These are phyloP conservation scores for Cladosporium sphaerospermum DNA, from an alignment of 2,329 filamentous ascomycete genomes.

Conservation along the genomic window DNA sequence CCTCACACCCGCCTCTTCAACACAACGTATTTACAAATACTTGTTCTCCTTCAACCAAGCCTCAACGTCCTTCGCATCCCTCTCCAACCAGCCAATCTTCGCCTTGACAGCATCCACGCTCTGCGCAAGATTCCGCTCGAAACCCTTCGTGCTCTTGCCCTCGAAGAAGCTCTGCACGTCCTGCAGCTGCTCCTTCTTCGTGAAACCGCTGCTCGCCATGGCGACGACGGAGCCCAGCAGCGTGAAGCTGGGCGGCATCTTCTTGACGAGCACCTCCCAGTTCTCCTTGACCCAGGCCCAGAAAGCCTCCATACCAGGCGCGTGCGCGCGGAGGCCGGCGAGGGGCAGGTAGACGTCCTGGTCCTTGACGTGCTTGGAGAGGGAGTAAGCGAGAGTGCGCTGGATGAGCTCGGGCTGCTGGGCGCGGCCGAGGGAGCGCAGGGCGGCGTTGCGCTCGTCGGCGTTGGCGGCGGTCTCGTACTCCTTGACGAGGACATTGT, in stretches of 20 bases:
- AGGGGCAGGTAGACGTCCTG: constrained; percentile 92
- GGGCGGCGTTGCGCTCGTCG: constrained; percentile 86
- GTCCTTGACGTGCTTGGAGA: constrained; percentile 78
- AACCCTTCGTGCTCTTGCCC: constrained; percentile 76
- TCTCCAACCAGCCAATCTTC: constrained; percentile 73
- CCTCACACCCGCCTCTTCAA: too few species aligned
- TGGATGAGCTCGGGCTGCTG: constrained; percentile 74
- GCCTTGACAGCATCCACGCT: constrained; percentile 77
- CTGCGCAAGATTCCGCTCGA: constrained; percentile 83
- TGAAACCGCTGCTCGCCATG: constrained; percentile 76
- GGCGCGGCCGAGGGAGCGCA: constrained; percentile 75
- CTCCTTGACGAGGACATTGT: constrained; percentile 68
- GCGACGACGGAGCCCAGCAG: constrained; percentile 81
- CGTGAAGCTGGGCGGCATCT: constrained; percentile 76
- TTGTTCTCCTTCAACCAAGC: constrained; percentile 62
- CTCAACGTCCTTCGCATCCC: constrained; percentile 72
- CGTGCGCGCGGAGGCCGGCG: constrained; percentile 68
- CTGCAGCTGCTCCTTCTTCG: constrained; percentile 65
- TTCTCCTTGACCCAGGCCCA: constrained; percentile 80
- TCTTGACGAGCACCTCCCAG: constrained; percentile 77
- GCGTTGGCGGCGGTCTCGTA: constrained; percentile 69
- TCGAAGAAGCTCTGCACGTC: constrained; percentile 76
- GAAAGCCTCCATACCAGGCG: constrained; percentile 70
- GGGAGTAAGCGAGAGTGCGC: constrained; percentile 67
- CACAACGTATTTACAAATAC: constrained; percentile 40